A percentile compares a stretch with the other conserved stretches of the same genome.
Evolutionary conservation across 345 rosid species (phyloP).

Genomic region (Iberis pinnata): DNA sequence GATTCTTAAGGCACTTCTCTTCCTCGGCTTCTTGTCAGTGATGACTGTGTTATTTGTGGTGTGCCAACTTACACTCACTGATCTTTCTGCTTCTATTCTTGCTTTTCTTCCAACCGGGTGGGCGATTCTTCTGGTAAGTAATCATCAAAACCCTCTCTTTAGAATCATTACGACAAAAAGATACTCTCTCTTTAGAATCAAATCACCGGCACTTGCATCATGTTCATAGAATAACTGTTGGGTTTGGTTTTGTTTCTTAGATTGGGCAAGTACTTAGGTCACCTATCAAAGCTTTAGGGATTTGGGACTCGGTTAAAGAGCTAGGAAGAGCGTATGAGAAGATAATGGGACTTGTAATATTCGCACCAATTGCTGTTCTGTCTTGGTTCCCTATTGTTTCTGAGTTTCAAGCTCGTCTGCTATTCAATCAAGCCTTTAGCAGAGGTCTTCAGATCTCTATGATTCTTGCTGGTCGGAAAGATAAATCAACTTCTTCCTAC

Average conservation of each 20-base stretch:
- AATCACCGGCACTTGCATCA: neutral
- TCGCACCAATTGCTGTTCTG: constrained; percentile 58
- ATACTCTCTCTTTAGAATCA: neutral
- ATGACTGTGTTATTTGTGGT: constrained; percentile 77
- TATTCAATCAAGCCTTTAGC: constrained; percentile 91
- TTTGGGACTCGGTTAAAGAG: constrained; percentile 82
- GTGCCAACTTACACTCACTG: constrained; percentile 50
- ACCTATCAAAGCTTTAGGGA: constrained; percentile 38
- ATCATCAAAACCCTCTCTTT: constrained; percentile 1
- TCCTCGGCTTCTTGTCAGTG: constrained; percentile 75
- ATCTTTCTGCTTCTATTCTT: constrained; percentile 64
- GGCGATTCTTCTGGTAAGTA: constrained; percentile 77
- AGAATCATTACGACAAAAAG: too few relatives aligned
- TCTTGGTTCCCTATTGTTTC: constrained; percentile 85
- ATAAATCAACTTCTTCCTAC: constrained; percentile 30
- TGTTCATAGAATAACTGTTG: neutral
- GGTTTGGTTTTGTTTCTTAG: constrained; percentile 25
- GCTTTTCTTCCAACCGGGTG: constrained; percentile 88
- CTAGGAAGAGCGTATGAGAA: constrained; percentile 79
- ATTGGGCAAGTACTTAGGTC: constrained; percentile 65
- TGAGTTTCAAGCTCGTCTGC: constrained; percentile 76
- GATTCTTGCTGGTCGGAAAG: constrained; percentile 73
- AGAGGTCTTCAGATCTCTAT: constrained; percentile 89
- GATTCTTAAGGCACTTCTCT: constrained; percentile 85
- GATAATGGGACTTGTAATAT: constrained; percentile 61